Base-by-base conservation (phyloP, 1,284 basidiomycete genomes). In the Entoloma clypeatum region DNA sequence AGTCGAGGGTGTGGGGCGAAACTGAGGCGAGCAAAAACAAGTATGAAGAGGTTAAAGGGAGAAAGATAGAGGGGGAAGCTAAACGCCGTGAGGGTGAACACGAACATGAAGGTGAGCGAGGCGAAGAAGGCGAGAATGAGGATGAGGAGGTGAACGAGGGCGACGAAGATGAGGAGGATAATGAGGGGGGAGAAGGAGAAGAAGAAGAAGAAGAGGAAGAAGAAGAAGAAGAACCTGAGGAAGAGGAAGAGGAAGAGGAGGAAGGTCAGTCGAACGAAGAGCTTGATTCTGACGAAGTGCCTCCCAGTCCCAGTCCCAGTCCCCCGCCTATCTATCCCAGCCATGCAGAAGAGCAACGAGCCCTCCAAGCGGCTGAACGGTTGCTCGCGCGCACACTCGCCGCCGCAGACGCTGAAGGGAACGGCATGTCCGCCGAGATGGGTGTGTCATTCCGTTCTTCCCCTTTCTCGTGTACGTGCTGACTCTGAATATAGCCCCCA, bases 331-430 rank as follows among this genome's bases (percentile, higher is more conserved):
- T 53, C 1, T 53, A 51, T 22, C 31, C 47, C n/a, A 56, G 61
- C 37, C 54, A 63, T 18, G 65, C 69, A 1, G 71, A 76, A 42
- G 69, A 75, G 42, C 72, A 79, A 43, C 66, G 67, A 22, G 58
- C 63, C 4, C 57, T 81, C 21, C 68, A 73, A 22, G 61, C 62
- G 5, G 77, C 77, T 3, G 81, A 85, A 44, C 71, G 81, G 5
- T 63, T 79, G 21, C 62, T 86, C 8, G 76, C 80, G 1, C 75
- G 75, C 34, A 75, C 74, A 0, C 72, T 86, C n/a, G 77, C 77
- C 11, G 45, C 51, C 2, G 62, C 62, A 3, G 79, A 81, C 44
- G 75, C 72, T 9, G 69, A 74, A 24, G 74, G 71, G 1, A 51
- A 58, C 21, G 77, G 79, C 3, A 69, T 86, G 53, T 65, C 72